Evolutionary conservation across 176 grass and related monocot genomes (phyloP).

Genomic region (Saccharum officinarum): DNA sequence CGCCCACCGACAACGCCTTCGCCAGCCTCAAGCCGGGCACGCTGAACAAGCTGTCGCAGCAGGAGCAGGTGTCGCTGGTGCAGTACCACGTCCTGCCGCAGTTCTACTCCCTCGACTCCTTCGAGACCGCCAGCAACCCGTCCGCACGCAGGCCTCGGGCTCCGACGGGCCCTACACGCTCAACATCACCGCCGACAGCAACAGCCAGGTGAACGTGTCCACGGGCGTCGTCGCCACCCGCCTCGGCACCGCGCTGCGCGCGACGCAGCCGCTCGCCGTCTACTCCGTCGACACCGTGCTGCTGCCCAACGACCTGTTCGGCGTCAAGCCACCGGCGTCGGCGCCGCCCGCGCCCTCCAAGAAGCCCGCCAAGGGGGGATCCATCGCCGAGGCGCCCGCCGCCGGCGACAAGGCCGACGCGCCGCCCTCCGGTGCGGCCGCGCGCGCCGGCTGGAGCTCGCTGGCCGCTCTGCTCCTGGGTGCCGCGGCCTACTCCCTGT

Average conservation of each 20-base stretch:
- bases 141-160: slow-evolving; percentile 79
- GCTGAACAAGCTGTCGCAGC: slow-evolving; percentile 60
- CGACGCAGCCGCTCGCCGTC: slow-evolving; percentile 46
- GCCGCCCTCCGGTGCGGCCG: background rate
- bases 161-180: slow-evolving; percentile 60
- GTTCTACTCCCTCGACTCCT: slow-evolving; percentile 50
- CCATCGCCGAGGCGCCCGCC: slow-evolving; percentile 15
- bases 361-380: slow-evolving; percentile 43
- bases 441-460: slow-evolving; percentile 30
- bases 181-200: slow-evolving; percentile 70
- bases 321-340: slow-evolving; percentile 49
- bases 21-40: slow-evolving; percentile 55
- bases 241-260: slow-evolving; percentile 45
- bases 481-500: slow-evolving; percentile 14
- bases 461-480: background rate
- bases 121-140: slow-evolving; percentile 84
- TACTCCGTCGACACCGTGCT: slow-evolving; percentile 86
- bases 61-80: slow-evolving; percentile 71
- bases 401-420: background rate
- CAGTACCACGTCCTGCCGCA: slow-evolving; percentile 69
- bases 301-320: slow-evolving; percentile 65
- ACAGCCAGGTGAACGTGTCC: slow-evolving; percentile 65
- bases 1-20: slow-evolving; percentile 86
- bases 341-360: slow-evolving; percentile 41
- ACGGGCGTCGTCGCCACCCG: slow-evolving; percentile 55